Evolutionary conservation across 306 rosid genomes (phyloP), one percentile per base, ranked within the genome.

Genomic region (Morella rubra): DNA sequence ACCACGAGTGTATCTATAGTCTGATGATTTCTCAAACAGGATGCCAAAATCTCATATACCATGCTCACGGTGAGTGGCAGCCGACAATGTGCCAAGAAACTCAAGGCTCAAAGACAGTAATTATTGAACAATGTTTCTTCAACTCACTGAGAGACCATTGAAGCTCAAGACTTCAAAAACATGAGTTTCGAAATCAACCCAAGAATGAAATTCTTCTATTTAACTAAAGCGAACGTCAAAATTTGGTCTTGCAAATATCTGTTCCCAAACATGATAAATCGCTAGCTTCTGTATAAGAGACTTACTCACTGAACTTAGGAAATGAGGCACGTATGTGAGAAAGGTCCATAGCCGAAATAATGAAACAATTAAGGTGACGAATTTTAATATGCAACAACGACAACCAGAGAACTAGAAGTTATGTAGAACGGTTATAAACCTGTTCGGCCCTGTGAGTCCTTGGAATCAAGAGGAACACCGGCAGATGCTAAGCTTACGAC

Each of bases 361-460:
- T 56, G 62, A 56, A 13, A 56, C 13, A 20, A 56, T 9, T 56
- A 56, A 56, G 19, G 1, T 3, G 5, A 9, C 52, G 13, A 49
- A 49, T 49, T 49, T 49, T 49, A 12, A 49, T 11, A 53, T 53
- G 22, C 58, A 53, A 16, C 5, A 20, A 10, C 12, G 12, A 58
- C 32, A 58, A 58, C 10, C 27, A 58, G 40, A 58, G 37, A 56
- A 6, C 5, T 2, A 4, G 4, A 56, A 10, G 15, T 37, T 22
- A n/a, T 7, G 27, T 20, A 37, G 4, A 8, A 65, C 41, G 7
- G 3, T 60, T 27, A 56, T 2, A 74, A 27, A 92, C 97, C 96
- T 80, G 97, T 91, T 71, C 93, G 87, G 49, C 94, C 89, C 13
- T 80, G 86, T 13, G 84, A 85, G 77, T 91, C 98, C 90, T 82